Conservation (phyloP, 31 red algal species). For the Odonthalia washingtoniensis region DNA sequence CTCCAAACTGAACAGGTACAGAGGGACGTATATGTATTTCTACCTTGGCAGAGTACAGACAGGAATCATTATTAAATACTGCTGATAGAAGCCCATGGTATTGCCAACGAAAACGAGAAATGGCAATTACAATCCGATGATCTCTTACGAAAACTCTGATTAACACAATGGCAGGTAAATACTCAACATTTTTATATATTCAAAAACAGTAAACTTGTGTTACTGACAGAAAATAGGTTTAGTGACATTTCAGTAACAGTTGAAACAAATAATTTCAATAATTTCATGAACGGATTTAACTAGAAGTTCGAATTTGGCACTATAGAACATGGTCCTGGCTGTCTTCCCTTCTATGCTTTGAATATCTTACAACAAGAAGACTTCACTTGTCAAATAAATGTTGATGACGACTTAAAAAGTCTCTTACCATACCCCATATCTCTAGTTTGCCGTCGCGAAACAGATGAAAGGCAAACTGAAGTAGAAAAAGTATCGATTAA, state of each 20-base stretch:
- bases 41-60: neutral
- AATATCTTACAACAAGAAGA: neutral
- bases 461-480: neutral
- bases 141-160: neutral
- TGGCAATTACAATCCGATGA: neutral
- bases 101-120: neutral
- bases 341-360: neutral
- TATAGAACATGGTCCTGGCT: neutral
- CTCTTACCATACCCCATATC: neutral
- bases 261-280: neutral
- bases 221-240: too few relatives aligned
- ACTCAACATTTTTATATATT: neutral
- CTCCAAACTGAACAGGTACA: neutral
- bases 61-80: neutral
- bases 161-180: neutral
- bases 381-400: neutral
- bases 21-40: neutral
- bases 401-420: neutral
- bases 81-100: neutral
- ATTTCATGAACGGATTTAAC: neutral
- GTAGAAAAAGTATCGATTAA: neutral
- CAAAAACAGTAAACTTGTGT: neutral
- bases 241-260: neutral
- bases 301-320: neutral
- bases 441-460: neutral